phyloP scores from a whole-genome alignment of 202 grass and related monocot genomes.

The Saccharum hybrid region DNA sequence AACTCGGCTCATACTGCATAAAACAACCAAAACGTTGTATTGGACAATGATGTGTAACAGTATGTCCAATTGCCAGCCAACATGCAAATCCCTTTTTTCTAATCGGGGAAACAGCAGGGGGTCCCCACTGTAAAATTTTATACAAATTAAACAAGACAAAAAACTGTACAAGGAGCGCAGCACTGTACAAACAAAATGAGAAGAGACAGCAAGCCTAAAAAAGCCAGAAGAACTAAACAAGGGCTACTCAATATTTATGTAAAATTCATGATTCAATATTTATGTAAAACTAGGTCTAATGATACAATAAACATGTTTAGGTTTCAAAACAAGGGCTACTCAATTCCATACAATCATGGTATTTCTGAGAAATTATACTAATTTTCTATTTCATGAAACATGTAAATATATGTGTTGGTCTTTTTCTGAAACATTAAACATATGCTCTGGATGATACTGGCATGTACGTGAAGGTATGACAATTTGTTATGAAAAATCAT shows the following conservation, averaged over 20 bases:
- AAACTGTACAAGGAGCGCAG: neutral
- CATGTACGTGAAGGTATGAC: neutral
- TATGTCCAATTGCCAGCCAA: neutral
- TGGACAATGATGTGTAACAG: neutral
- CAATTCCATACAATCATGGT: neutral
- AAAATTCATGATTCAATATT: neutral
- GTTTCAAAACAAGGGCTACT: neutral
- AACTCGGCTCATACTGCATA: neutral
- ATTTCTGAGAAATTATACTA: neutral
- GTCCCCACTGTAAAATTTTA: neutral
- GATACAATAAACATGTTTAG: neutral
- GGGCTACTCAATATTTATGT: neutral
- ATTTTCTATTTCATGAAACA: neutral
- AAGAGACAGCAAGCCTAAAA: too few species aligned
- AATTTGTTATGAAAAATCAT: neutral
- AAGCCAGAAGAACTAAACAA: too few species aligned
- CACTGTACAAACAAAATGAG: neutral
- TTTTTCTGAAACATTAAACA: neutral
- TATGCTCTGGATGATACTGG: neutral
- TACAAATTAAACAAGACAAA: neutral
- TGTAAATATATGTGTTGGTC: neutral
- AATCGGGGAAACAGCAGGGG: neutral
- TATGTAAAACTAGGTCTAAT: neutral
- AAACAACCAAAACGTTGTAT: neutral
- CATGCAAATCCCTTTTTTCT: neutral